Evolutionary conservation across 2,329 filamentous ascomycete genomes (phyloP).

Genomic region (Trichoderma sp.): DNA sequence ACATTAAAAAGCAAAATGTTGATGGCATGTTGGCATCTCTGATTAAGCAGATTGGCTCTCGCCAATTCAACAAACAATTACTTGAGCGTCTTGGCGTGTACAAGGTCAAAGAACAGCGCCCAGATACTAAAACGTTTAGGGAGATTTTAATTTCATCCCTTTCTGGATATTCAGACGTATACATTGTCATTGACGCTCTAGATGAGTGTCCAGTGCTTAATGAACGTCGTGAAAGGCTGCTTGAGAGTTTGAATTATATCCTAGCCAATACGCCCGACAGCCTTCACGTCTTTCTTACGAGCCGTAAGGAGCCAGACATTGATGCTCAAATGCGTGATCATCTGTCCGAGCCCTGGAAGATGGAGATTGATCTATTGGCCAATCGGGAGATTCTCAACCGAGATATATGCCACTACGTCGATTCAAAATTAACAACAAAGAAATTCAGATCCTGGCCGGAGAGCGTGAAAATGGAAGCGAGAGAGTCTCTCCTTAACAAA

Average conservation of each 20-base stretch:
- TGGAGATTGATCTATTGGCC: neutral
- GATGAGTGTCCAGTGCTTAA: neutral
- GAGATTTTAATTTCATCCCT: neutral
- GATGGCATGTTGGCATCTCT: neutral
- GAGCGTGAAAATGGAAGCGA: neutral
- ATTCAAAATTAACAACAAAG: neutral
- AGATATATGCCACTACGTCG: neutral
- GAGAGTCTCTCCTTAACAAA: neutral
- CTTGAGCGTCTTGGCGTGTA: neutral
- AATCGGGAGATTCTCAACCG: neutral
- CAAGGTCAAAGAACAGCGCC: neutral
- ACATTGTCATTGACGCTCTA: neutral
- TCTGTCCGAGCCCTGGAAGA: neutral
- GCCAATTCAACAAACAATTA: neutral
- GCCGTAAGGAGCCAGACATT: neutral
- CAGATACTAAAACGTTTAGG: neutral
- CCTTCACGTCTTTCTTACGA: neutral
- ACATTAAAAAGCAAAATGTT: neutral
- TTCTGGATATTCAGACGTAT: neutral
- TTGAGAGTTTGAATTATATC: neutral
- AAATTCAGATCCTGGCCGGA: neutral
- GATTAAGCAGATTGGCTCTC: neutral
- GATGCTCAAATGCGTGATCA: neutral
- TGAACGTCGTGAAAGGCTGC: neutral
- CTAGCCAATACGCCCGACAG: neutral